Base-by-base conservation (phyloP, 176 grass and related monocot species). In the Pontederia crassipes region DNA sequence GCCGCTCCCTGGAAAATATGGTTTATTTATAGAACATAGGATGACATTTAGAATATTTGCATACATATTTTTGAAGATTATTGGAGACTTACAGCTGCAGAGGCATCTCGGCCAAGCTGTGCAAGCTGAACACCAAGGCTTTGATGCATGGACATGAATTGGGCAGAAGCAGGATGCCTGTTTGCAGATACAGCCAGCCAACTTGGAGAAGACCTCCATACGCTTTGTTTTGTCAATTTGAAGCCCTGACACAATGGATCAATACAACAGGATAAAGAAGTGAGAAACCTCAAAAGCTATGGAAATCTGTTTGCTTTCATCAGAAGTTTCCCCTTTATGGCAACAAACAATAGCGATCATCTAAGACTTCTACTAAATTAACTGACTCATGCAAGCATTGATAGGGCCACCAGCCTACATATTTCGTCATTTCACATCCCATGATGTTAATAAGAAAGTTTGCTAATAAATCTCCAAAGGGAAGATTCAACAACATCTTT, bases 61-160 rank as follows among this genome's bases (percentile, higher is more conserved):
- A 12, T 12, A 11, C 8, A 27, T 20, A 27, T 9, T 9, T 24
- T 29, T 58, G 20, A 11, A 58, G 11, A 58, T 24, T 28, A 26
- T 32, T 10, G 8, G 65, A 40, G 11, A 70, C 67, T 59, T 13
- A 70, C 81, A 45, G 79, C 79, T 74, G 84, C 84, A 74, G 78
- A 87, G 17, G 85, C 82, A 63, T 88, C 76, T 70, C 84, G 83
- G 27, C 85, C 73, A 72, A 86, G 79, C 74, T 89, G 82, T 0
- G 86, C 79, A 16, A 89, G 80, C 77, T 95, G 79, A 74, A 86
- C 77, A 55, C 80, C 77, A 2, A 95, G 76, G 72, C 82, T 78
- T 83, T 86, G 80, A 61, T 83, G 80, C 79, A 83, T 86, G 52
- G 77, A 78, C 90, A 89, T 81, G 64, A 95, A 78, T 47, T 81